phyloP scores from a whole-genome alignment of 768 basidiomycete genomes.

The Agrocybe praecox region DNA sequence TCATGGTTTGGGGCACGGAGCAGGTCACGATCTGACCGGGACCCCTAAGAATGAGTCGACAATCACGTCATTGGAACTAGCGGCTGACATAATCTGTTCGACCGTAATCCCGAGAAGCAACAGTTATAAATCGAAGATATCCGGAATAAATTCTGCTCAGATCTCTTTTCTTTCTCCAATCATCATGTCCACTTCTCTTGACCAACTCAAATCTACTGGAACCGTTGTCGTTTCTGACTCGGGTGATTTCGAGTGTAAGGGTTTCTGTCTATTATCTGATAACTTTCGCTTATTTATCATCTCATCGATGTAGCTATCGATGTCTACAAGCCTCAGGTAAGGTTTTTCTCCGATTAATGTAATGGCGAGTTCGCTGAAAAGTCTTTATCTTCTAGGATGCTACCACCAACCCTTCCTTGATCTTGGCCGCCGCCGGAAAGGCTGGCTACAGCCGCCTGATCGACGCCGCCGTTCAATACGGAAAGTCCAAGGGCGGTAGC shows the following conservation, averaged over 20 bases:
- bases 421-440: constrained; percentile 92
- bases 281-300: constrained; percentile 19
- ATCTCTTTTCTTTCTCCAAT: constrained; percentile 16
- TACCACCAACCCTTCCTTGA: constrained; percentile 93
- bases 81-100: constrained; percentile 8
- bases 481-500: constrained; percentile 80
- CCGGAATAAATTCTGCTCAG: constrained; percentile 6
- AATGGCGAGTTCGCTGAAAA: not conserved
- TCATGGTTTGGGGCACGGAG: too few species aligned
- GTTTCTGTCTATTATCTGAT: constrained; percentile 18
- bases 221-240: constrained; percentile 98
- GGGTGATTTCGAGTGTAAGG: constrained; percentile 87
- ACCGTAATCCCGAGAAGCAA: constrained; percentile 7
- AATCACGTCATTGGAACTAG: constrained; percentile 3
- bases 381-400: constrained; percentile 4
- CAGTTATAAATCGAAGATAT: constrained; percentile 1
- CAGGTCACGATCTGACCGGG: not conserved
- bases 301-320: constrained; percentile 70
- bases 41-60: not conserved
- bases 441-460: constrained; percentile 82
- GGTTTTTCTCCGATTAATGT: constrained; percentile 4
- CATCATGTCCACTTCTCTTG: constrained; percentile 80
- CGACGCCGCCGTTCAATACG: constrained; percentile 71
- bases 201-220: constrained; percentile 86
- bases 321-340: constrained; percentile 92